phyloP scores from a whole-genome alignment of 2,329 filamentous ascomycete species.

The Metarhizium guizhouense region DNA sequence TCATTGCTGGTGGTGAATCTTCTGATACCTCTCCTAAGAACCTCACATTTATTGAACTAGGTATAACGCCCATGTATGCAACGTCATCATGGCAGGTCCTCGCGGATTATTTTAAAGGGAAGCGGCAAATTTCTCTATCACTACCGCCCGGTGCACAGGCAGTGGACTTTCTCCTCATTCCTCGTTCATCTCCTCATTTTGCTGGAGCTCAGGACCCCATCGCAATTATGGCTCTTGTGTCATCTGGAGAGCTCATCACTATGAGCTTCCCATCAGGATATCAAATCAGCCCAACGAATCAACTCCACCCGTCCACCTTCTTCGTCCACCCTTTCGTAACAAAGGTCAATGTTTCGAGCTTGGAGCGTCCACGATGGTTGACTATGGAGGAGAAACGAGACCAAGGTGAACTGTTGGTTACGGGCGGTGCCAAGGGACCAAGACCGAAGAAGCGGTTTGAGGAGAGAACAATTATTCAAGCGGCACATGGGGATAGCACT shows the following conservation, averaged over 20 bases:
- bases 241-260: slow-evolving; percentile 82
- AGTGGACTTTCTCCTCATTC: slow-evolving; percentile 73
- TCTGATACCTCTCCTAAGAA: slow-evolving; percentile 62
- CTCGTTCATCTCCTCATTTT: slow-evolving; percentile 76
- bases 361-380: slow-evolving; percentile 78
- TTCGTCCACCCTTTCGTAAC: slow-evolving; percentile 87
- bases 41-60: slow-evolving; percentile 83
- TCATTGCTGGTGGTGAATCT: slow-evolving; percentile 74
- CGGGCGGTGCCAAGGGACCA: slow-evolving; percentile 66
- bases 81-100: slow-evolving; percentile 86
- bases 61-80: slow-evolving; percentile 78
- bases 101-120: slow-evolving; percentile 70
- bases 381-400: slow-evolving; percentile 79
- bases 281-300: slow-evolving; percentile 84
- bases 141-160: slow-evolving; percentile 72
- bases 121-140: slow-evolving; percentile 59
- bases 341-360: slow-evolving; percentile 58
- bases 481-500: slow-evolving; percentile 83
- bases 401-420: slow-evolving; percentile 67
- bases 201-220: slow-evolving; percentile 84
- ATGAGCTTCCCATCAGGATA: slow-evolving; percentile 89
- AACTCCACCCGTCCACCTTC: slow-evolving; percentile 77
- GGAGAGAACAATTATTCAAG: slow-evolving; percentile 73
- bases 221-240: slow-evolving; percentile 68
- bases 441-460: slow-evolving; percentile 70